A percentile compares a stretch with the other conserved stretches of the same genome.
Conservation (phyloP, 805 yeast genomes). For the Blastobotrys chiropterorum region DNA sequence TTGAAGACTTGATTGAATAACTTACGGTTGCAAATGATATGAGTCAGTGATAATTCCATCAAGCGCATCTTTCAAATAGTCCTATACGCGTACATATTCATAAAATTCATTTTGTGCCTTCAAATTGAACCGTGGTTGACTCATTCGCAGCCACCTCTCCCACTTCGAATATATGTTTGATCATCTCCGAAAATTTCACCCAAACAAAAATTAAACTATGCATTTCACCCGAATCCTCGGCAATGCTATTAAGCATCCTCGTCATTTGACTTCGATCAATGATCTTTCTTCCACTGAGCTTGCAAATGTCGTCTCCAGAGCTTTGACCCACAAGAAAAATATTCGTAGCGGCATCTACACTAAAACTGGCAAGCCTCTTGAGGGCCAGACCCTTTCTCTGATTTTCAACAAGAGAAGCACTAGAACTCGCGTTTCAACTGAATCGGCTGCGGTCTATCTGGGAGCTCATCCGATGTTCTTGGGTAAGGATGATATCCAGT, state of each 20-base stretch:
- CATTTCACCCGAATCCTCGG: background rate
- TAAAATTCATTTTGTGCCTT: no score
- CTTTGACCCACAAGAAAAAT: constrained; percentile 56
- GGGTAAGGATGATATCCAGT: constrained; percentile 93
- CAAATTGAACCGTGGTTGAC: no score
- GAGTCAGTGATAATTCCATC: no score
- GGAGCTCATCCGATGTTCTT: constrained; percentile 96
- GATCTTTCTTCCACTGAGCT: constrained; percentile 74
- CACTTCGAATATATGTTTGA: no score
- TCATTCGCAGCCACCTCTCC: no score
- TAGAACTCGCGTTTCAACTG: constrained; percentile 88
- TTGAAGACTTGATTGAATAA: no score
- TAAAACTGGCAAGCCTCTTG: constrained; percentile 46
- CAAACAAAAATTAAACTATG: background rate
- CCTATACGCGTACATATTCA: no score
- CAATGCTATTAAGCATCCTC: constrained; percentile 27
- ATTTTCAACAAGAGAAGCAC: constrained; percentile 90
- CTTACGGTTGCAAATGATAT: no score
- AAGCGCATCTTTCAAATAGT: no score
- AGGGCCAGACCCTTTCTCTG: constrained; percentile 78
- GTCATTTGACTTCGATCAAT: constrained; percentile 78
- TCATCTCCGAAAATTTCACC: background rate
- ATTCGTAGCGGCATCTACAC: constrained; percentile 49
- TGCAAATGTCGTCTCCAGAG: constrained; percentile 62
- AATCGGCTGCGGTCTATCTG: constrained; percentile 87